Conservation (phyloP, 306 rosid species). For the Cercis canadensis region DNA sequence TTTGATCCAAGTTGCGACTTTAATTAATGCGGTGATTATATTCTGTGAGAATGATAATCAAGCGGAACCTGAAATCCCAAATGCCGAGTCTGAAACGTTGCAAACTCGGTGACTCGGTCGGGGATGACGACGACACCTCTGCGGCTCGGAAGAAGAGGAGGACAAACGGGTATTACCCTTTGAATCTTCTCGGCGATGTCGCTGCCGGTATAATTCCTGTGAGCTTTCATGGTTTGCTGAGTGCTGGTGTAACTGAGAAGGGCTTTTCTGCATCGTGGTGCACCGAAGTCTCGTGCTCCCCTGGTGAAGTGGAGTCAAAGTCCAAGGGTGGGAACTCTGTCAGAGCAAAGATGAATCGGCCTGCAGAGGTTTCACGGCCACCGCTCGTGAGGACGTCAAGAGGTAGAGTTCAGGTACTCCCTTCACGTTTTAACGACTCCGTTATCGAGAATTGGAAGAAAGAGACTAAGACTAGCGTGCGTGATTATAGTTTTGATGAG, state of each 20-base stretch:
- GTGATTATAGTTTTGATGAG: slow-evolving; percentile 58
- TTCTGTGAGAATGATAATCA: slow-evolving; percentile 73
- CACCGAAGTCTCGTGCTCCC: slow-evolving; percentile 59
- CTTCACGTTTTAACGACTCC: slow-evolving; percentile 95
- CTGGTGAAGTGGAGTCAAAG: slow-evolving; percentile 60
- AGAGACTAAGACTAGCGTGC: slow-evolving; percentile 62
- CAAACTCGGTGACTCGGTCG: slow-evolving; percentile 68
- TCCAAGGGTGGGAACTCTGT: slow-evolving; percentile 42
- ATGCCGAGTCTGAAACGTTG: slow-evolving; percentile 97
- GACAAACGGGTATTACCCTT: slow-evolving; percentile 73
- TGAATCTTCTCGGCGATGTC: slow-evolving; percentile 84
- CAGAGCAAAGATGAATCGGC: slow-evolving; percentile 40
- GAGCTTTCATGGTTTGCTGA: slow-evolving; percentile 63
- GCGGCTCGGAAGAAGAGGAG: slow-evolving; percentile 77
- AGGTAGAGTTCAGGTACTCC: slow-evolving; percentile 98
- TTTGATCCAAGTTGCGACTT: slow-evolving; percentile 31
- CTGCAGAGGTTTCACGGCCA: slow-evolving; percentile 70
- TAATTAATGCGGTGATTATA: slow-evolving; percentile 46
- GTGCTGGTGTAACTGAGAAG: slow-evolving; percentile 58
- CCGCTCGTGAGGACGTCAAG: slow-evolving; percentile 91
- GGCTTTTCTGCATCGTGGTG: slow-evolving; percentile 76
- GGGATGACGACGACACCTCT: slow-evolving; percentile 73
- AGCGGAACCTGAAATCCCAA: slow-evolving; percentile 90
- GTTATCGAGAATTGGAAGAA: slow-evolving; percentile 98
- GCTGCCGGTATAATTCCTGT: slow-evolving; percentile 83